Percentiles rank a stretch among this genome's conserved stretches.
phyloP scores from a whole-genome alignment of 73 alveolate genomes.

The Uronychia binucleata region DNA sequence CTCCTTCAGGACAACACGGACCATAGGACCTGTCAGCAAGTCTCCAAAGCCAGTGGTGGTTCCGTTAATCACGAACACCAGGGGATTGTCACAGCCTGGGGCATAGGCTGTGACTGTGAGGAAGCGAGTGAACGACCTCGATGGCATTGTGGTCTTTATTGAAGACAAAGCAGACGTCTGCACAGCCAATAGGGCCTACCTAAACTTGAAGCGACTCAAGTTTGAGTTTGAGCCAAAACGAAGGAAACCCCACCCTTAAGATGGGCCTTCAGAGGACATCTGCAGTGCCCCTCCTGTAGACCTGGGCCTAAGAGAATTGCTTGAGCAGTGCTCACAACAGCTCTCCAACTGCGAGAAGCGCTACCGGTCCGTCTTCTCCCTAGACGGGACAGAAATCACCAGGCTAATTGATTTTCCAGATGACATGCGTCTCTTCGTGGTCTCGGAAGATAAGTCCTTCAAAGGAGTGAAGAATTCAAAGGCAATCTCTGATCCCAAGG shows the following conservation, averaged over 20 bases:
- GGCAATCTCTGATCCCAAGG: not conserved
- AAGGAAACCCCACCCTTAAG: too few relatives aligned
- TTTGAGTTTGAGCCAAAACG: not conserved
- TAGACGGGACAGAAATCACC: not conserved
- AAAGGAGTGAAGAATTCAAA: not conserved
- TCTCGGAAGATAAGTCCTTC: not conserved
- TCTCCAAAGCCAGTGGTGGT: too few relatives aligned
- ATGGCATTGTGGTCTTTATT: too few relatives aligned
- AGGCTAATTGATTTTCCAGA: not conserved
- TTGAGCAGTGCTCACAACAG: not conserved
- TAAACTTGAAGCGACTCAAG: not conserved
- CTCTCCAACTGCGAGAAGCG: not conserved
- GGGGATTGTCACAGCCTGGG: too few relatives aligned
- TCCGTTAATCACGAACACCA: too few relatives aligned
- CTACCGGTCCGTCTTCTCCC: not conserved
- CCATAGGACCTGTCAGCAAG: too few relatives aligned
- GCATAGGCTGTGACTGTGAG: too few relatives aligned
- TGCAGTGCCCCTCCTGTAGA: too few relatives aligned
- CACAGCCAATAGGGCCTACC: not conserved
- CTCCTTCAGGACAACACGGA: too few relatives aligned
- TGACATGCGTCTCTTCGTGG: not conserved
- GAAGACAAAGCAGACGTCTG: not conserved
- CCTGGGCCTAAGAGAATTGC: not conserved
- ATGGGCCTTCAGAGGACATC: too few relatives aligned
- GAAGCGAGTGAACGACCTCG: too few relatives aligned